Base-by-base conservation (phyloP, 78 protist genomes). In the Protostelium mycophagum region DNA sequence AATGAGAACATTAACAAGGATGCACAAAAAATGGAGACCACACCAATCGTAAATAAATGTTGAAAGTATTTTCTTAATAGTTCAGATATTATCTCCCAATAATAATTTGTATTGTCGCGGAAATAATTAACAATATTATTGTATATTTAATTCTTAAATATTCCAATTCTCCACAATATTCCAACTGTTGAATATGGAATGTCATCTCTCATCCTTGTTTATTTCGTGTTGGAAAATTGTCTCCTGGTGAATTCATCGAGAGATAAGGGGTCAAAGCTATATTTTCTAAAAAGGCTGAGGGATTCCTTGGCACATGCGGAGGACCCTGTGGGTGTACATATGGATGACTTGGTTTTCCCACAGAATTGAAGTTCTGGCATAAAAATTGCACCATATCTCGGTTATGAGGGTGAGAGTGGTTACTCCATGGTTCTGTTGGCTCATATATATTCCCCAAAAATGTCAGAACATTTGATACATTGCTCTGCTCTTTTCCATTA, bases 351-450 rank as follows among this genome's bases (percentile, higher is more conserved):
- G 94, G 63, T 87, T 91, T 85, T 92, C 87, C 37, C 91, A 91
- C 29, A 92, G 38, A 39, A 88, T 92, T 38, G 28, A 92, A 85
- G 87, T 92, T 92, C 85, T 92, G 94, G 90, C 88, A 88, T n/a
- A 92, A 35, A 38, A 88, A 28, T 86, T 88, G 88, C 91, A 92
- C 90, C 35, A 92, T 92, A 84, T 92, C 94, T 34, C 94, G 88
- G 36, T 92, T 91, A 28, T 51, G 73, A 25, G 73, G 73, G 73
- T 51, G 5, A 0, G 91, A 23, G 37, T 92, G 90, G 34, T 86
- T 29, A 38, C 63, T 84, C 9, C 92, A 85, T 0, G 91, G n/a
- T n/a, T 35, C 29, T n/a, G 83, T 87, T 0, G 91, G 85, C 31
- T 89, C 94, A 38, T 90, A 92, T 28, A 92, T 73, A n/a, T 88